These are phyloP conservation scores for Hymenoscyphus occultus DNA, from an alignment of 2,329 filamentous ascomycete genomes.

Conservation along the genomic window DNA sequence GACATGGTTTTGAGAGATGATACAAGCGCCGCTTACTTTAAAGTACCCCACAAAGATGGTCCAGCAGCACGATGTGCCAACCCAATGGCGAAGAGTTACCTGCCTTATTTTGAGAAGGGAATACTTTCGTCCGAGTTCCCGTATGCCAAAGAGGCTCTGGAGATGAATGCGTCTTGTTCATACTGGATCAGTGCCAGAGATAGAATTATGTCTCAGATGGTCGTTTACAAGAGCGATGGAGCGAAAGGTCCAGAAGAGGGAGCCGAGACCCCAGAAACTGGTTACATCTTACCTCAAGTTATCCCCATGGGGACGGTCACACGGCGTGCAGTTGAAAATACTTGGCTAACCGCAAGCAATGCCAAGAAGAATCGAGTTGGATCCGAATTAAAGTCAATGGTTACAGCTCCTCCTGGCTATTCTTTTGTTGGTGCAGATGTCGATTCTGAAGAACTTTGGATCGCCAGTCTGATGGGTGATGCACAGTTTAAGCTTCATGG, in stretches of 20 bases:
- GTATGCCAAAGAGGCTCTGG: conserved; percentile 89
- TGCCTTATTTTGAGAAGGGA: conserved; percentile 87
- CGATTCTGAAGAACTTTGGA: conserved; percentile 97
- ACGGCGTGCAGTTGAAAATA: conserved; percentile 90
- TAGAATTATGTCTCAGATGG: conserved; percentile 91
- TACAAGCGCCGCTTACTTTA: conserved; percentile 69
- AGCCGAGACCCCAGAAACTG: conserved; percentile 40
- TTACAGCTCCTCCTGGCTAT: conserved; percentile 86
- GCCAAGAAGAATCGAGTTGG: conserved; percentile 95
- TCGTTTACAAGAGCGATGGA: conserved; percentile 74
- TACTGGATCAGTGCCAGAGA: conserved; percentile 98
- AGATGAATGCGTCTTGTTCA: conserved; percentile 98
- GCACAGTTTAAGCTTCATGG: conserved; percentile 93
- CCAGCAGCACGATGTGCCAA: conserved; percentile 79
- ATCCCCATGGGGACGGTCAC: conserved; percentile 99
- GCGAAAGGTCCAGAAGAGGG: conserved; percentile 27
- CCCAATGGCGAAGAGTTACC: conserved; percentile 87
- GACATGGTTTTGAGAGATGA: conserved; percentile 66
- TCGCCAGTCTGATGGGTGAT: conserved; percentile 91
- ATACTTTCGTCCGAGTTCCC: conserved; percentile 81
- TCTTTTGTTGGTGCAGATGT: conserved; percentile 96
- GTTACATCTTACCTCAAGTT: conserved; percentile 90
- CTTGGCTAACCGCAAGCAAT: conserved; percentile 96
- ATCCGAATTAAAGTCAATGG: conserved; percentile 96
- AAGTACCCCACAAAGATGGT: conserved; percentile 94